Percentiles rank a stretch among this genome's conserved stretches.
Evolutionary conservation across 305 asterid genomes (phyloP).

Genomic region (Solanum hybrid): DNA sequence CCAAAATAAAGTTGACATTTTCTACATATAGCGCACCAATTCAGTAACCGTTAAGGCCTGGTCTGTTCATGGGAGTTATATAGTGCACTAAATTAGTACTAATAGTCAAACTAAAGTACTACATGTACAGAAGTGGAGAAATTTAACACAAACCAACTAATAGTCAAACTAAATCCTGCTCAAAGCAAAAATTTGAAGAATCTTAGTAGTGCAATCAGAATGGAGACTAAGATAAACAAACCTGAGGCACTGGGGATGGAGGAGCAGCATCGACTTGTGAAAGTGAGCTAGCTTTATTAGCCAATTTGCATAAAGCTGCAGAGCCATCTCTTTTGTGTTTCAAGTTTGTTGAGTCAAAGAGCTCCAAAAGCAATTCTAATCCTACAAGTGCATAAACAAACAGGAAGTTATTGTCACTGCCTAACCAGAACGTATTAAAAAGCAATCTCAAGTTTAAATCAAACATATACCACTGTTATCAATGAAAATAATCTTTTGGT

Average conservation of each 20-base stretch:
- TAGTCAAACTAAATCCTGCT: not conserved
- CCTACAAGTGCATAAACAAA: constrained; percentile 29
- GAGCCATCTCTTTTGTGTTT: constrained; percentile 78
- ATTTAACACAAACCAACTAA: not conserved
- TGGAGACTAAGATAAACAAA: constrained; percentile 8
- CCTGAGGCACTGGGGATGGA: constrained; percentile 94
- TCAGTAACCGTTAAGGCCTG: not conserved
- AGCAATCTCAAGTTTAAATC: not conserved
- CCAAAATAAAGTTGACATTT: not conserved
- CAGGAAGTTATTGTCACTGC: not conserved
- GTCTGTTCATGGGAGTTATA: not conserved
- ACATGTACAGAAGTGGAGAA: not conserved
- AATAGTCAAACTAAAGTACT: not conserved
- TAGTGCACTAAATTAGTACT: not conserved
- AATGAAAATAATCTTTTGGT: constrained; percentile 68
- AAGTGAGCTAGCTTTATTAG: constrained; percentile 70
- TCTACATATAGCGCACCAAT: not conserved
- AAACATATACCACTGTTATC: constrained; percentile 58
- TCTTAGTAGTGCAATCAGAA: constrained; percentile 1
- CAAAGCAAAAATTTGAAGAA: not conserved
- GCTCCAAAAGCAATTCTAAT: constrained; percentile 77
- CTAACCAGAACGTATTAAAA: not conserved
- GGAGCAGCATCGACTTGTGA: constrained; percentile 96
- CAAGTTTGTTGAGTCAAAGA: constrained; percentile 53
- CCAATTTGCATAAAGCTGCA: constrained; percentile 71